These are phyloP conservation scores for Mycena floridula DNA, from an alignment of 768 basidiomycete species.

Conservation along the genomic window DNA sequence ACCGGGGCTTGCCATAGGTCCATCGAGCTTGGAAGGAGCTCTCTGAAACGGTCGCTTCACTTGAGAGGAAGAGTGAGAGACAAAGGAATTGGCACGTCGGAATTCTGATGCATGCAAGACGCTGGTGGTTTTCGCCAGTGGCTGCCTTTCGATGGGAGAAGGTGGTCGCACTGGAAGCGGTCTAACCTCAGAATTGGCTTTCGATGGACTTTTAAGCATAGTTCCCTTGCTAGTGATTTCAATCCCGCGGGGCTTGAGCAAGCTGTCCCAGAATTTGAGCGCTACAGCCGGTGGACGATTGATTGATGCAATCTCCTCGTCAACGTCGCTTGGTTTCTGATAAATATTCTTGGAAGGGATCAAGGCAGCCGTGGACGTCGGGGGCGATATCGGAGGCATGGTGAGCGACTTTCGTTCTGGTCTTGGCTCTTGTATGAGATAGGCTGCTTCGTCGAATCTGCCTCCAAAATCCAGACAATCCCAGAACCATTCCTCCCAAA, in stretches of 20 bases:
- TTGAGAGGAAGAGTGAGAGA: constrained; percentile 9
- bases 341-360: no score
- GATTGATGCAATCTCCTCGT: constrained; percentile 32
- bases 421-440: neutral
- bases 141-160: no score
- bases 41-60: no score
- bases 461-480: constrained; percentile 79
- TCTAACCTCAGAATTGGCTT: constrained; percentile 17
- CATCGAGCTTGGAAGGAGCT: no score
- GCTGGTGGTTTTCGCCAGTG: no score
- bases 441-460: constrained; percentile 11
- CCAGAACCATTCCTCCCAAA: constrained; percentile 99
- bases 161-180: no score
- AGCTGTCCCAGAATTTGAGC: constrained; percentile 63
- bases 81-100: constrained; percentile 61
- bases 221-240: constrained; percentile 46
- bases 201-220: constrained; percentile 52
- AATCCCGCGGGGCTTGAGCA: constrained; percentile 65
- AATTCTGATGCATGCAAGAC: constrained; percentile 34
- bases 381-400: neutral
- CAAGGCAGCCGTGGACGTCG: no score
- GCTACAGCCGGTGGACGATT: constrained; percentile 58
- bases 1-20: neutral
- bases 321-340: no score
- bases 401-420: neutral